These are phyloP conservation scores for Prunella vulgaris DNA, from an alignment of 257 asterid genomes.

Conservation along the genomic window DNA sequence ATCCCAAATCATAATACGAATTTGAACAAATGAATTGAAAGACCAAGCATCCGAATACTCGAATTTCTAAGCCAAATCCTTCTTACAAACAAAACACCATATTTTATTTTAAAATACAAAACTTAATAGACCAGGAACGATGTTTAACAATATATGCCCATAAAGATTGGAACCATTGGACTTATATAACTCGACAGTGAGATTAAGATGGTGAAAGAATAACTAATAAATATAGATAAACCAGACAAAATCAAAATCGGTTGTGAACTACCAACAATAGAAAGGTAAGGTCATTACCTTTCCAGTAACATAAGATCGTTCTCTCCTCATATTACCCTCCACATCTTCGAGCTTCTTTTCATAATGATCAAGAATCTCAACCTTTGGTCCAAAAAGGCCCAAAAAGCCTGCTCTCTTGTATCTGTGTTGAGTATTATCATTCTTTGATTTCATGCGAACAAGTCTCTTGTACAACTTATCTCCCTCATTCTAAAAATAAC, in stretches of 20 bases:
- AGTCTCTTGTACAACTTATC: slow-evolving; percentile 53
- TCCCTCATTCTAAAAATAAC: slow-evolving; percentile 52
- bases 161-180: not conserved
- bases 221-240: not conserved
- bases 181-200: not conserved
- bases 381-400: slow-evolving; percentile 60
- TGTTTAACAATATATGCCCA: too few relatives aligned
- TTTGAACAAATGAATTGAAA: too few relatives aligned
- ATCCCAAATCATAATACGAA: not conserved
- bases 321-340: slow-evolving; percentile 63
- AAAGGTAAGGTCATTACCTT: slow-evolving; percentile 46
- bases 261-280: slow-evolving; percentile 1
- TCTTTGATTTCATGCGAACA: slow-evolving; percentile 43
- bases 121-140: too few relatives aligned
- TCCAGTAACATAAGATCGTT: slow-evolving; percentile 52
- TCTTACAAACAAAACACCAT: too few relatives aligned
- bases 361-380: slow-evolving; percentile 49
- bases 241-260: not conserved
- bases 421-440: slow-evolving; percentile 32
- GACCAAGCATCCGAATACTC: too few relatives aligned
- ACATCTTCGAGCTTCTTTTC: slow-evolving; percentile 70
- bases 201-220: not conserved
- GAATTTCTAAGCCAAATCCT: too few relatives aligned
- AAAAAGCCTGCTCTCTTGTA: slow-evolving; percentile 48
- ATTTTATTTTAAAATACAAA: too few relatives aligned